These are phyloP conservation scores for Arachis hypogaea DNA, from an alignment of 306 rosid species.

Conservation along the genomic window DNA sequence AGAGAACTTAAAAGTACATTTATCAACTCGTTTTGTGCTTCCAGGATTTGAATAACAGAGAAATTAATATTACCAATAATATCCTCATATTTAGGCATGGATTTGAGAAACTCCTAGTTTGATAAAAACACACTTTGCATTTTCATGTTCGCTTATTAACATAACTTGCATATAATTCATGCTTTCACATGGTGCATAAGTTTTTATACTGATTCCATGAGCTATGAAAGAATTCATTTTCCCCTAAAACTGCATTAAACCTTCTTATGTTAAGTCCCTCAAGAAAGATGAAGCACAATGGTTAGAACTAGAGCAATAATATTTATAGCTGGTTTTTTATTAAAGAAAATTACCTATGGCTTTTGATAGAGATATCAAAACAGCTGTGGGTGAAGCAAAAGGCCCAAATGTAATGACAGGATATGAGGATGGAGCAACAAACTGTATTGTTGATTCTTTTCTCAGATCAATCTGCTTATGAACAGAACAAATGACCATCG, in stretches of 20 bases:
- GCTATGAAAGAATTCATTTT: constrained; percentile 10
- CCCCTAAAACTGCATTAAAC: constrained; percentile 2
- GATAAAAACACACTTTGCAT: constrained; percentile 15
- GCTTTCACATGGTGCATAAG: constrained; percentile 24
- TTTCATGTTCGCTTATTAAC: constrained; percentile 1
- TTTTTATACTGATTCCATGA: constrained; percentile 25
- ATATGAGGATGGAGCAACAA: constrained; percentile 71
- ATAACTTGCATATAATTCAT: constrained; percentile 12
- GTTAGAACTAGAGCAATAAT: constrained; percentile 4
- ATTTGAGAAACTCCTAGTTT: constrained; percentile 25
- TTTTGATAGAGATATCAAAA: constrained; percentile 72
- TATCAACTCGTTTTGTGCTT: not conserved
- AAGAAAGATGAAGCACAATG: not conserved
- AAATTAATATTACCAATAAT: not conserved
- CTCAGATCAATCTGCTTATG: constrained; percentile 80
- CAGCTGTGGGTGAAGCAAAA: constrained; percentile 75
- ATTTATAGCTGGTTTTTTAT: not conserved
- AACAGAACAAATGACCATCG: constrained; percentile 34
- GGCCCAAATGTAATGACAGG: constrained; percentile 92
- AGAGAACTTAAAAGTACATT: constrained; percentile 19
- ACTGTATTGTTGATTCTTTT: constrained; percentile 66
- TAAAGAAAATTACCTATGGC: constrained; percentile 71
- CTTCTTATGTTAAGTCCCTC: constrained; percentile 9
- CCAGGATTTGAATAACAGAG: constrained; percentile 21
- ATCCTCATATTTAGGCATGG: constrained; percentile 29